Percentiles rank a stretch among this genome's conserved stretches.
phyloP scores from a whole-genome alignment of 495 filamentous ascomycete species.

The Clavariopsis aquatica region DNA sequence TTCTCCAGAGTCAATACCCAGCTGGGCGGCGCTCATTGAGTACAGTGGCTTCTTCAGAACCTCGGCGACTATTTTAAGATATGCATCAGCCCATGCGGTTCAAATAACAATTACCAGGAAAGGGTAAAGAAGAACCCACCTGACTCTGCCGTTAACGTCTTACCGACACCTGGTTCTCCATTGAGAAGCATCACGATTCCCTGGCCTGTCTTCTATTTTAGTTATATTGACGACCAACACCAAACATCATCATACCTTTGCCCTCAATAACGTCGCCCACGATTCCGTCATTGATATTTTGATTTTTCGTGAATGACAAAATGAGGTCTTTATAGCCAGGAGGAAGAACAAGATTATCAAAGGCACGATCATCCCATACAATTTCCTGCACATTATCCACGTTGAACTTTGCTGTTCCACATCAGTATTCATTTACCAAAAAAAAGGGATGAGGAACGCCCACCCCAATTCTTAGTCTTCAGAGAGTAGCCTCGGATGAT shows the following conservation, averaged over 20 bases:
- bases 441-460: not conserved
- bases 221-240: not conserved
- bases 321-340: conserved; percentile 51
- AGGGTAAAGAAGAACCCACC: conserved; percentile 16
- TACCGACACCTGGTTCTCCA: conserved; percentile 45
- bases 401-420: conserved; percentile 40
- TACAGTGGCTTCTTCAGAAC: conserved; percentile 44
- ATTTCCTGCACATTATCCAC: conserved; percentile 47
- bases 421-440: conserved; percentile 34
- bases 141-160: conserved; percentile 46
- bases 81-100: conserved; percentile 14
- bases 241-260: conserved; percentile 37
- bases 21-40: conserved; percentile 43
- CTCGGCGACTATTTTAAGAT: conserved; percentile 41
- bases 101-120: conserved; percentile 2
- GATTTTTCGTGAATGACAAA: conserved; percentile 53
- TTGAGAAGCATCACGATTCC: conserved; percentile 45
- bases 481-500: conserved; percentile 47
- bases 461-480: conserved; percentile 36
- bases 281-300: conserved; percentile 43
- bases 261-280: conserved; percentile 59
- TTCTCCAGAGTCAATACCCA: conserved; percentile 38
- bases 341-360: conserved; percentile 51
- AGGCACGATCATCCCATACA: conserved; percentile 46
- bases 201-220: conserved; percentile 21